Evolutionary conservation across 805 yeast genomes (phyloP), one percentile per base, ranked within the genome.

Genomic region (Starmerella sirachaensis): DNA sequence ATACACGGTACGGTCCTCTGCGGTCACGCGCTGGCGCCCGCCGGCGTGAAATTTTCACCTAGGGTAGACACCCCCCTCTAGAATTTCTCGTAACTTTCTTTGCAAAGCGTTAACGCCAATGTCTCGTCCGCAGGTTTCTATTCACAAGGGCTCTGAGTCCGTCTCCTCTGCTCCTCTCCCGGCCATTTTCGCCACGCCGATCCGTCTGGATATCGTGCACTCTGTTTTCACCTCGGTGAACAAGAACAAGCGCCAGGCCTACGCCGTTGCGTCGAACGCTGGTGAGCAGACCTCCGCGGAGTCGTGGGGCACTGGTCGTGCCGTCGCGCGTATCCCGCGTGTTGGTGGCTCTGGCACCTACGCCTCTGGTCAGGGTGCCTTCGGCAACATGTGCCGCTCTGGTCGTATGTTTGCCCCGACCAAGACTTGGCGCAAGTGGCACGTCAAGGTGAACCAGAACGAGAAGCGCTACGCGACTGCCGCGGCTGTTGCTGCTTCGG

Each of bases 301-400:
- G 74, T 91, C 98, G 53, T 91, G 98, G 98, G 98, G 98, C 85
- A 91, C 98, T 61, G 98, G 98, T 78, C 86, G 98, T 77, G 98
- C 98, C 72, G 95, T 91, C 65, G 97, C 98, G 74, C 88, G 98
- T 78, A 88, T 91, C 69, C 98, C 98, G 76, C 86, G 98, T 79
- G 97, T 91, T 66, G 95, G 95, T 73, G 98, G 98, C 76, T 86
- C 94, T 68, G 98, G 98, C 82, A 91, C 98, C 68, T 95, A 85
- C 93, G 86, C 98, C 74, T 75, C 97, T 55, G 98, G 98, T 70
- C 98, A 91, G 74, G 98, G 85, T 70, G 98, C 98, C 67, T 91
- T 91, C 78, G 98, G 98, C 80, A 91, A 91, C 91, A 91, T 91
- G 98, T 91, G 98, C 78, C 88, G 98, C 73, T 96, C 96, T 70